Percentiles rank a stretch among this genome's conserved stretches.
phyloP scores from a whole-genome alignment of 2,329 filamentous ascomycete genomes.

The Penicillium janthinellum region DNA sequence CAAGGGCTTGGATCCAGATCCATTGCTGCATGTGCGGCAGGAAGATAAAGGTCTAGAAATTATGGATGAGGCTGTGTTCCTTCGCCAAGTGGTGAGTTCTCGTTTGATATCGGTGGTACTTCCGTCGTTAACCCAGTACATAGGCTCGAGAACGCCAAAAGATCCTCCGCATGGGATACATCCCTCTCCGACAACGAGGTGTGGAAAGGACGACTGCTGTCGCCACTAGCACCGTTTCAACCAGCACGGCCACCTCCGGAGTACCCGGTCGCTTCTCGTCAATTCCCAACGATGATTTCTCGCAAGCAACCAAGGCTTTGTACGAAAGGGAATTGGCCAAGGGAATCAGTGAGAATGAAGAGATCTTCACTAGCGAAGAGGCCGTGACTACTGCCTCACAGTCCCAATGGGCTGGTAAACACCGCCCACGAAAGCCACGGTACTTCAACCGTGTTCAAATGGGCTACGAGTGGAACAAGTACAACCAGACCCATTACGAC shows the following conservation, averaged over 20 bases:
- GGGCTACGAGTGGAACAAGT: slow-evolving; percentile 99
- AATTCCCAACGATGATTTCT: slow-evolving; percentile 74
- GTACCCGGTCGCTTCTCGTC: slow-evolving; percentile 70
- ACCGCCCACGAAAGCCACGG: slow-evolving; percentile 85
- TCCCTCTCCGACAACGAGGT: slow-evolving; percentile 59
- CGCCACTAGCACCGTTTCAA: slow-evolving; percentile 37
- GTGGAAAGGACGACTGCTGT: slow-evolving; percentile 37
- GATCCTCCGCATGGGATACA: slow-evolving; percentile 65
- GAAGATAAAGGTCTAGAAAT: slow-evolving; percentile 65
- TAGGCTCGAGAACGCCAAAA: slow-evolving; percentile 60
- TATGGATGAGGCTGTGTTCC: slow-evolving; percentile 60
- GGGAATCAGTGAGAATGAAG: slow-evolving; percentile 89
- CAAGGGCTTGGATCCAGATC: slow-evolving; percentile 63
- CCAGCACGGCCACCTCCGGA: slow-evolving; percentile 50
- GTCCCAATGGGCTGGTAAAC: slow-evolving; percentile 80
- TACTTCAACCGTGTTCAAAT: slow-evolving; percentile 99
- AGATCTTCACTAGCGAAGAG: slow-evolving; percentile 92
- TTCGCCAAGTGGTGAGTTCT: slow-evolving; percentile 55
- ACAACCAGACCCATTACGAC: slow-evolving; percentile 99
- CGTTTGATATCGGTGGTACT: background rate
- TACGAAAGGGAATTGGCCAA: slow-evolving; percentile 92
- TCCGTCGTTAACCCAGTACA: slow-evolving; percentile 14
- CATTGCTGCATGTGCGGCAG: slow-evolving; percentile 62
- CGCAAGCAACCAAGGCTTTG: slow-evolving; percentile 80
- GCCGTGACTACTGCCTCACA: slow-evolving; percentile 65